phyloP scores from a whole-genome alignment of 2,329 filamentous ascomycete species.

The Colletotrichum musicola region DNA sequence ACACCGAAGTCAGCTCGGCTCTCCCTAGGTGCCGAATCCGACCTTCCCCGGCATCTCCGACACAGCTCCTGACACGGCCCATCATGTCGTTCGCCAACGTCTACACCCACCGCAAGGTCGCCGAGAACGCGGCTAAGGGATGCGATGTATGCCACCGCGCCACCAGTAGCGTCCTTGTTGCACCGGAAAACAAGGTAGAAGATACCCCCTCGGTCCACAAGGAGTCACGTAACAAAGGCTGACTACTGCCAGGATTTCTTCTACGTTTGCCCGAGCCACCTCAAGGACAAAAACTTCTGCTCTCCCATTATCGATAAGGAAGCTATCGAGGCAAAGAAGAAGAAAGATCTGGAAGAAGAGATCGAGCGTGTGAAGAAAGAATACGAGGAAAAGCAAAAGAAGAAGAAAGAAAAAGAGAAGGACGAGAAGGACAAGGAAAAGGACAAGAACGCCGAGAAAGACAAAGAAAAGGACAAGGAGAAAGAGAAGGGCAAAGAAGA shows the following conservation, averaged over 20 bases:
- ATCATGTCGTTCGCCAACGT: slow-evolving; percentile 77
- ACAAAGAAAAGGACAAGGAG: slow-evolving; percentile 58
- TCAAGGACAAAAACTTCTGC: slow-evolving; percentile 87
- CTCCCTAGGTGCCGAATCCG: not conserved
- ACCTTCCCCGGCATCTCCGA: not conserved
- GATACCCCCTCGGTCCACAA: not conserved
- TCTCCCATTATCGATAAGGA: slow-evolving; percentile 78
- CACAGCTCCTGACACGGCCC: not conserved
- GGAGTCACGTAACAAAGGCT: not conserved
- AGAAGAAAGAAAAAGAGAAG: slow-evolving; percentile 77
- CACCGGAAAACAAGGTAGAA: slow-evolving; percentile 85
- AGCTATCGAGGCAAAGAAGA: slow-evolving; percentile 72
- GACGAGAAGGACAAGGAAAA: slow-evolving; percentile 67
- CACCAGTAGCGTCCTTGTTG: slow-evolving; percentile 87
- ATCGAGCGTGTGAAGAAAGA: slow-evolving; percentile 77
- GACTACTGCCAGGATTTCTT: slow-evolving; percentile 78
- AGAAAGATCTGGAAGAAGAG: slow-evolving; percentile 75
- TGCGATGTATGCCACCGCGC: slow-evolving; percentile 95
- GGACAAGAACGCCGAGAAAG: slow-evolving; percentile 59
- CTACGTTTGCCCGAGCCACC: slow-evolving; percentile 86
- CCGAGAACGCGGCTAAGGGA: slow-evolving; percentile 83
- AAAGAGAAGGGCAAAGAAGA: slow-evolving; percentile 54
- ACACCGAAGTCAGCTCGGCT: not conserved
- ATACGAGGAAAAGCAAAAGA: slow-evolving; percentile 79
- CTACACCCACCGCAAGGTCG: slow-evolving; percentile 88